Conservation (phyloP, 805 yeast species). For the Candida tammaniensis region DNA sequence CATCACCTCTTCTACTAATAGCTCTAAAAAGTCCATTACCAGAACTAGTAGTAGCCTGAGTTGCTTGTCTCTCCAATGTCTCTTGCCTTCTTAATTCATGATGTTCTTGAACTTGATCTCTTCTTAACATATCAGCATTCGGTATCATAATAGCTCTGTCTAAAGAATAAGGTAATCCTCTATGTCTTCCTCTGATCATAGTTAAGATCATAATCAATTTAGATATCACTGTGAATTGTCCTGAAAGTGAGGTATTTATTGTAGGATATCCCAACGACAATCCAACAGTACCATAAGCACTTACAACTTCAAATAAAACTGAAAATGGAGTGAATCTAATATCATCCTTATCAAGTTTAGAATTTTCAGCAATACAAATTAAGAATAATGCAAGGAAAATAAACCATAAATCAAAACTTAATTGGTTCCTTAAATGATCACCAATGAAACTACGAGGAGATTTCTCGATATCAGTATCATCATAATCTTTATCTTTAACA, state of each 20-base stretch:
- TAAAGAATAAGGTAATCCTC: conserved; percentile 90
- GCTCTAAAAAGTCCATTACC: conserved; percentile 11
- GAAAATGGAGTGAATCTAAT: conserved; percentile 63
- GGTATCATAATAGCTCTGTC: conserved; percentile 94
- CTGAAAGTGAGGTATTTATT: conserved; percentile 66
- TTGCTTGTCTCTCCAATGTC: conserved; percentile 23
- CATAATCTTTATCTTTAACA: conserved; percentile 27
- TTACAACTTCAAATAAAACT: conserved; percentile 80
- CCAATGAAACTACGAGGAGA: conserved; percentile 67
- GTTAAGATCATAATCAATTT: conserved; percentile 83
- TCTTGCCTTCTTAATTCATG: conserved; percentile 38
- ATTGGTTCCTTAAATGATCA: conserved; percentile 84
- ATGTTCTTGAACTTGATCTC: conserved; percentile 60
- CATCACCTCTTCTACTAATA: conserved; percentile 13
- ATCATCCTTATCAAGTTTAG: conserved; percentile 45
- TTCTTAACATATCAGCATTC: conserved; percentile 56
- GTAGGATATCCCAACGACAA: conserved; percentile 80
- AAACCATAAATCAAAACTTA: conserved; percentile 94
- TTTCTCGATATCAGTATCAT: conserved; percentile 32
- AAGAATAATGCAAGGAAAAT: conserved; percentile 81
- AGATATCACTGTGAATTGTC: conserved; percentile 66
- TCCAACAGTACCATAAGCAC: conserved; percentile 98
- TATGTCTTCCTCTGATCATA: conserved; percentile 93
- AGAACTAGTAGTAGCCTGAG: conserved; percentile 9
- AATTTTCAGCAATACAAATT: conserved; percentile 82